Conservation (phyloP, 2,329 filamentous ascomycete species). For the Calonectria pseudoturangicola region DNA sequence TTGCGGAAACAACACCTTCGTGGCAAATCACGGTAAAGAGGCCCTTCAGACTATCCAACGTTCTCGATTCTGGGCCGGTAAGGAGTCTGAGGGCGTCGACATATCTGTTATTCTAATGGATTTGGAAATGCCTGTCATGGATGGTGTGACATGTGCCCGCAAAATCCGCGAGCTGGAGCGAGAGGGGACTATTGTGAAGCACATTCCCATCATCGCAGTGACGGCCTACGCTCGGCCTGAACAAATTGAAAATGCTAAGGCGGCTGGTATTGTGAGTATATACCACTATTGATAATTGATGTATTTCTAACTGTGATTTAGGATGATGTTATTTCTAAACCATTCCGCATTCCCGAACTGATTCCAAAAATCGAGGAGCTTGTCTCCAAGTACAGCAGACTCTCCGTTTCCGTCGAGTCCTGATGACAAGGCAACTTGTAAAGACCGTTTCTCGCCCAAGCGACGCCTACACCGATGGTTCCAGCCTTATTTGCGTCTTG, state of each 20-base stretch:
- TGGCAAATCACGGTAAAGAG: constrained; percentile 80
- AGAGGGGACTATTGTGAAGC: constrained; percentile 75
- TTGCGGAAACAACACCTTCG: constrained; percentile 75
- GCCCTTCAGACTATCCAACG: constrained; percentile 74
- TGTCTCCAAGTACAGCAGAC: constrained; percentile 63
- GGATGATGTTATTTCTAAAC: constrained; percentile 87
- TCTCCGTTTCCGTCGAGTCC: constrained; percentile 52
- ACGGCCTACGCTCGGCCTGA: constrained; percentile 86
- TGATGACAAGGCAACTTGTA: constrained; percentile 10
- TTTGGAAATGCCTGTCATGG: constrained; percentile 89
- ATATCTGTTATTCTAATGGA: constrained; percentile 86
- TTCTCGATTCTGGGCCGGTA: constrained; percentile 74
- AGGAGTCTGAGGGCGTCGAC: constrained; percentile 68
- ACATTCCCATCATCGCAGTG: constrained; percentile 88
- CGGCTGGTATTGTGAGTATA: constrained; percentile 81
- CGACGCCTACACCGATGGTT: constrained; percentile 18
- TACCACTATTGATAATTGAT: neutral
- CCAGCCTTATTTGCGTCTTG: constrained; percentile 19
- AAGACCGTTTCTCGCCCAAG: neutral
- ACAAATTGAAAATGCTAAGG: constrained; percentile 82
- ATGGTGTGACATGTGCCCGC: constrained; percentile 83
- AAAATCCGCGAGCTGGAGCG: constrained; percentile 81
- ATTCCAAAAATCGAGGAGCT: constrained; percentile 80
- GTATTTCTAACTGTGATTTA: constrained; percentile 54
- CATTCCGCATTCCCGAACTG: constrained; percentile 84